Conservation (phyloP, 2,329 filamentous ascomycete genomes). For the Ascomycota sp. region DNA sequence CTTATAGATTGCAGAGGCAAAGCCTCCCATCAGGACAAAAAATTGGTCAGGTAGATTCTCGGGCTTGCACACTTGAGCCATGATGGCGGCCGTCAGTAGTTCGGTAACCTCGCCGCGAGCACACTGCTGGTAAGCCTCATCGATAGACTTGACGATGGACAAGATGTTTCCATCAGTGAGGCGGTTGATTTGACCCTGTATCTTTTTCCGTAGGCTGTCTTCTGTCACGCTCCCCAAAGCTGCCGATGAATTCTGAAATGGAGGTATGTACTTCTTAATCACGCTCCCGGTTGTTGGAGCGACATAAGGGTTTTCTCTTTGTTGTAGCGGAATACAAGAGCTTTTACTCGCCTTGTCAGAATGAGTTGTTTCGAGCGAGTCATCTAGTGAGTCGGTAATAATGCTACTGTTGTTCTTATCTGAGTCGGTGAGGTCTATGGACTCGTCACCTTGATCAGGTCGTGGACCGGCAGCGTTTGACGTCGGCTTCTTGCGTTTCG, state of each 20-base stretch:
- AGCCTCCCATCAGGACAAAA: constrained; percentile 73
- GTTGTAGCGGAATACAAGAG: constrained; percentile 18
- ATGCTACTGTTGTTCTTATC: constrained; percentile 9
- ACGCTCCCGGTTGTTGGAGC: constrained; percentile 35
- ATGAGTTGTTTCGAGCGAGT: too few relatives aligned
- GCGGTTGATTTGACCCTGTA: constrained; percentile 78
- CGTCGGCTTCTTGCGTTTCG: constrained; percentile 21
- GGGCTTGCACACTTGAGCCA: constrained; percentile 59
- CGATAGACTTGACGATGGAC: constrained; percentile 61
- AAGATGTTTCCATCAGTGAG: constrained; percentile 78
- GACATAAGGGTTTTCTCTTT: constrained; percentile 71
- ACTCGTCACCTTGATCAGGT: too few relatives aligned
- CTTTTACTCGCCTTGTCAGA: constrained; percentile 7
- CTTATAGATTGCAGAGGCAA: constrained; percentile 71
- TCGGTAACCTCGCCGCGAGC: constrained; percentile 76
- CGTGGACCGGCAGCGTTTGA: constrained; percentile 2
- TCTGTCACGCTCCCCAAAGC: constrained; percentile 44
- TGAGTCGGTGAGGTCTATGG: neutral
- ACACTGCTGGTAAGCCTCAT: constrained; percentile 62
- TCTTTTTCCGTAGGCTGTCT: constrained; percentile 49
- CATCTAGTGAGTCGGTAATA: constrained; percentile 6
- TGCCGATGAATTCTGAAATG: constrained; percentile 47
- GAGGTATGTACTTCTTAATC: constrained; percentile 64
- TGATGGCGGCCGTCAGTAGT: constrained; percentile 51
- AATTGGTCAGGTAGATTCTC: constrained; percentile 70